Evolutionary conservation across 768 basidiomycete genomes (phyloP), one percentile per base, ranked within the genome.

Genomic region (Rhodotorula diobovata): DNA sequence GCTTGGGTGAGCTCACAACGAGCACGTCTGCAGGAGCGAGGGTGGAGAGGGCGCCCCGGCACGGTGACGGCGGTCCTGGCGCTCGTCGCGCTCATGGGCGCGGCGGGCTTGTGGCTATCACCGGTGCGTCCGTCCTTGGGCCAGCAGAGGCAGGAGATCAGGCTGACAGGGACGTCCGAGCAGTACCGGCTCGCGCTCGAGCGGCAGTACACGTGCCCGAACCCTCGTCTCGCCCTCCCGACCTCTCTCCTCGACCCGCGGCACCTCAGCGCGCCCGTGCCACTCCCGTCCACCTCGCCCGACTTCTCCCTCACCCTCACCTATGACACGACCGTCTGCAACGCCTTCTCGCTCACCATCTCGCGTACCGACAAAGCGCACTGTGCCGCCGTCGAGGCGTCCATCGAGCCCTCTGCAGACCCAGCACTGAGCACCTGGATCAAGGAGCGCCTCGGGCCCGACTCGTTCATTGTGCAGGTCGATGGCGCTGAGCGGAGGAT

Each of bases 401-500:
- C 37, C 14, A 7, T 41, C 18, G 51, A 67, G 23, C 65, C 65
- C 0, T 55, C 61, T 7, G 45, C 45, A 9, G 58, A 62, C 32
- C 51, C 55, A 1, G 51, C 12, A 12, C 50, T 16, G 41, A 51
- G 61, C 23, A 37, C 37, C 6, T 67, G 55, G 61, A 67, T 71
- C 51, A 35, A 14, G 34, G 14, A 11, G 41, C 32, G 15, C 30
- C 50, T 71, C 18, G 70, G 70, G 10, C 70, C 70, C 3, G 70
- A 71, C 51, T 45, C 56, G 39, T 67, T 71, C 48, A 61, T 63
- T 39, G 39, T 71, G 21, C 60, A 66, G 37, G 43, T 67, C 23
- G 70, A 71, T 18, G 70, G 70, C 37, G 70, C 70, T 2, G 70
- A 71, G 37, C 34, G 70, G 21, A 20, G n/a, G 34, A 61, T 55